Conservation (phyloP, 1,139 yeast species). For the Blastobotrys elegans region DNA sequence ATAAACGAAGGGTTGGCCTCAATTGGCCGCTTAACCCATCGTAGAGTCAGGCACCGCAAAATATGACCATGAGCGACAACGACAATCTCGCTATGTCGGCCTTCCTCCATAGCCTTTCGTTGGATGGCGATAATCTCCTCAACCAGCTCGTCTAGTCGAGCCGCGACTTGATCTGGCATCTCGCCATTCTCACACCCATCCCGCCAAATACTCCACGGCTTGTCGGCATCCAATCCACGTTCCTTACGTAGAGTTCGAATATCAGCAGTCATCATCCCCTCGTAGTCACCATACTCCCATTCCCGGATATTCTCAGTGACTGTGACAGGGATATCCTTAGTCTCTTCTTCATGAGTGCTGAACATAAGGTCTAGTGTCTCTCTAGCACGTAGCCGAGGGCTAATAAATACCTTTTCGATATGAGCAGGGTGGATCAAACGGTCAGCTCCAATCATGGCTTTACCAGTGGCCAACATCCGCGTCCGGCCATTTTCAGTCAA, state of each 20-base stretch:
- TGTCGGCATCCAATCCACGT: conserved; percentile 53
- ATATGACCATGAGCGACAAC: conserved; percentile 94
- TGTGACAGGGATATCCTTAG: conserved; percentile 27
- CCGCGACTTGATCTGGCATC: conserved; percentile 54
- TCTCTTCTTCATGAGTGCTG: conserved; percentile 42
- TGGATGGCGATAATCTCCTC: conserved; percentile 59
- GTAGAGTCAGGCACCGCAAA: conserved; percentile 77
- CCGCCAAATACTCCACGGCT: conserved; percentile 89
- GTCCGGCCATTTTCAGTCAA: conserved; percentile 72
- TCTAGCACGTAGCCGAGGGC: conserved; percentile 77
- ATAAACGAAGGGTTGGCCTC: conserved; percentile 69
- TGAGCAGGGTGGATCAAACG: conserved; percentile 56
- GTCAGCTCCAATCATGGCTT: conserved; percentile 57
- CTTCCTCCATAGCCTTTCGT: conserved; percentile 48
- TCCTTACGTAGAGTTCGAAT: conserved; percentile 55
- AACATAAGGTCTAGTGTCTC: conserved; percentile 59
- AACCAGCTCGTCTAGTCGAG: conserved; percentile 67
- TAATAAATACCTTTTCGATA: conserved; percentile 61
- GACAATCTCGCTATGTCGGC: conserved; percentile 62
- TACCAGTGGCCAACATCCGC: conserved; percentile 73
- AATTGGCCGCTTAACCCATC: conserved; percentile 69
- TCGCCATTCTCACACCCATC: conserved; percentile 96
- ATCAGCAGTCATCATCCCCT: conserved; percentile 68
- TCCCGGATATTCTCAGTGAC: conserved; percentile 66
- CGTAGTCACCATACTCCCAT: conserved; percentile 97